Conservation (phyloP, 2,329 filamentous ascomycete genomes). For the Cladophialophora chaetospira region DNA sequence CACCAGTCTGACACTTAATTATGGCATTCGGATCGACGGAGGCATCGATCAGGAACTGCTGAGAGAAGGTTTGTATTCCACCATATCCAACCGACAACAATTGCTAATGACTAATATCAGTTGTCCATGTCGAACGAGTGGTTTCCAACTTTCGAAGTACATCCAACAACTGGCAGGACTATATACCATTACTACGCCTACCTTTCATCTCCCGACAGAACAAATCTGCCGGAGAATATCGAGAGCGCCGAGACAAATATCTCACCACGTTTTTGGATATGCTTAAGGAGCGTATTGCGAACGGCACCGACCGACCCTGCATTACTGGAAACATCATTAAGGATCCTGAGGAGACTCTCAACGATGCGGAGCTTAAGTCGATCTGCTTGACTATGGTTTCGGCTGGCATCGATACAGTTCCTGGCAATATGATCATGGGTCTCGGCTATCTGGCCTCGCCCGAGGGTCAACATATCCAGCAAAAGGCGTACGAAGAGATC, state of each 20-base stretch:
- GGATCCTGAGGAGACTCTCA: constrained; percentile 68
- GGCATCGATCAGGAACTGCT: constrained; percentile 68
- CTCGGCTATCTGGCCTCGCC: constrained; percentile 72
- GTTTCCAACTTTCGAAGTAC: constrained; percentile 77
- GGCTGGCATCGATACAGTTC: constrained; percentile 78
- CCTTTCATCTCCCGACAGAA: constrained; percentile 60
- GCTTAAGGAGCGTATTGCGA: constrained; percentile 62
- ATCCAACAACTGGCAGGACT: constrained; percentile 83
- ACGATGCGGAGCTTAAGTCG: constrained; percentile 73
- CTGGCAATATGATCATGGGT: constrained; percentile 77
- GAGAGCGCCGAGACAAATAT: constrained; percentile 68
- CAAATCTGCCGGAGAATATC: constrained; percentile 64
- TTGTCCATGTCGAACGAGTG: constrained; percentile 72
- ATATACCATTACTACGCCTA: constrained; percentile 72
- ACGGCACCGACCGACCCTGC: constrained; percentile 67
- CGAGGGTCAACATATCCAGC: constrained; percentile 70
- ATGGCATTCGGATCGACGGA: constrained; percentile 74
- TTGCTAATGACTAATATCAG: constrained; percentile 38
- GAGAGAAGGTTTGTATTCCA: constrained; percentile 51
- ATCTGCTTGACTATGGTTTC: constrained; percentile 83
- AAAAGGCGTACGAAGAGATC: constrained; percentile 70
- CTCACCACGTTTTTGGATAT: constrained; percentile 61
- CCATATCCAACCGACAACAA: too few relatives aligned
- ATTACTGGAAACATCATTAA: constrained; percentile 72
- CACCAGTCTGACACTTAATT: constrained; percentile 75